phyloP scores from a whole-genome alignment of 2,329 filamentous ascomycete genomes.

The Calcarisporium arbuscula region DNA sequence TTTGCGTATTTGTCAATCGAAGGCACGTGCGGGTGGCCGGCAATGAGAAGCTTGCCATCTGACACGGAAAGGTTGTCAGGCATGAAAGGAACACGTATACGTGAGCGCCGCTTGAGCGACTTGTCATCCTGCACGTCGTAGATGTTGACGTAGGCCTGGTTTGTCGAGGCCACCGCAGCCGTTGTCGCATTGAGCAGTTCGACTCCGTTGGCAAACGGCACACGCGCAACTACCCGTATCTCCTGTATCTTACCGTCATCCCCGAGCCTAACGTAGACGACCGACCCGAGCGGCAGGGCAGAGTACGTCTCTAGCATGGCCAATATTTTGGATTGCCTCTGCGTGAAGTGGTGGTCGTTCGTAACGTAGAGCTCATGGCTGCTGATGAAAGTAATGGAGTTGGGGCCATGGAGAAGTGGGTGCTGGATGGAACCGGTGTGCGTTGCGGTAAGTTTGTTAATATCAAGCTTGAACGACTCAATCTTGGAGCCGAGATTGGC shows the following conservation, averaged over 20 bases:
- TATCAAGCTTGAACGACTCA: slow-evolving; percentile 32
- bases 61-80: slow-evolving; percentile 33
- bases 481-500: slow-evolving; percentile 26
- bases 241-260: slow-evolving; percentile 6
- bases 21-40: slow-evolving; percentile 32
- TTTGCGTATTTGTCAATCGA: slow-evolving; percentile 23
- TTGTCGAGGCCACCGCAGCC: slow-evolving; percentile 31
- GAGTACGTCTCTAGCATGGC: slow-evolving; percentile 27
- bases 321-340: slow-evolving; percentile 16
- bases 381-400: slow-evolving; percentile 29
- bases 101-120: slow-evolving; percentile 3
- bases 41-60: slow-evolving; percentile 26
- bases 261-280: slow-evolving; percentile 30
- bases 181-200: slow-evolving; percentile 31
- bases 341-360: slow-evolving; percentile 31
- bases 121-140: slow-evolving; percentile 16
- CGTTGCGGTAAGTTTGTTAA: slow-evolving; percentile 23
- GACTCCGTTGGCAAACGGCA: slow-evolving; percentile 36
- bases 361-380: slow-evolving; percentile 32
- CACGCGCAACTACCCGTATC: slow-evolving; percentile 23
- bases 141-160: slow-evolving; percentile 19
- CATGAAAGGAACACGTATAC: slow-evolving; percentile 23
- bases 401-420: slow-evolving; percentile 30
- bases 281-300: slow-evolving; percentile 22
- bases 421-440: slow-evolving; percentile 30